phyloP scores from a whole-genome alignment of 257 asterid species.

The Solanum paucissectum region DNA sequence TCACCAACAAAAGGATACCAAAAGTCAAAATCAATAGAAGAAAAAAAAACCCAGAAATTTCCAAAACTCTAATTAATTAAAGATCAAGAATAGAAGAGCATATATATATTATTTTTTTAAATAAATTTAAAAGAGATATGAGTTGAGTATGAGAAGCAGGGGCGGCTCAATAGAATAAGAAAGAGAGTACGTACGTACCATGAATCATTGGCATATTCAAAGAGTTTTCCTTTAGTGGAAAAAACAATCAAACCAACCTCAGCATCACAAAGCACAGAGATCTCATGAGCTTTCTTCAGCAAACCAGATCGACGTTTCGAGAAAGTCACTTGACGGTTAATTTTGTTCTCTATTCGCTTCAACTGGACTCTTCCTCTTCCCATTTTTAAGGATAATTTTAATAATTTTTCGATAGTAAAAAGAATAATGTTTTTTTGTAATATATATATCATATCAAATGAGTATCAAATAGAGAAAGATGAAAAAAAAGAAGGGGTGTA shows the following conservation, averaged over 20 bases:
- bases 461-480: background rate
- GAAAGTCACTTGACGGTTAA: constrained; percentile 74
- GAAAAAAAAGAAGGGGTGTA: background rate
- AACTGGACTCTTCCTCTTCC: constrained; percentile 80
- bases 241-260: constrained; percentile 74
- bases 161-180: background rate
- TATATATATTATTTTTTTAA: too few species aligned
- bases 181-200: constrained; percentile 22
- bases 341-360: constrained; percentile 84
- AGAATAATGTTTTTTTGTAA: background rate
- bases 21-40: background rate
- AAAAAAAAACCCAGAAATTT: background rate
- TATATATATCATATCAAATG: background rate
- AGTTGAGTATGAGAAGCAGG: background rate
- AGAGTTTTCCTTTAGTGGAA: constrained; percentile 69
- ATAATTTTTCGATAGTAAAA: background rate
- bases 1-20: background rate
- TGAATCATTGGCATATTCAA: constrained; percentile 65
- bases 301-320: constrained; percentile 69
- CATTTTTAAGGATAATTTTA: constrained; percentile 15
- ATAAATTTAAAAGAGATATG: background rate
- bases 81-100: background rate
- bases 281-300: constrained; percentile 72
- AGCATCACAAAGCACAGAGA: constrained; percentile 79
- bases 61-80: background rate